Percentiles rank a stretch among this genome's conserved stretches.
Conservation (phyloP, 345 rosid species). For the Camelina laxa region DNA sequence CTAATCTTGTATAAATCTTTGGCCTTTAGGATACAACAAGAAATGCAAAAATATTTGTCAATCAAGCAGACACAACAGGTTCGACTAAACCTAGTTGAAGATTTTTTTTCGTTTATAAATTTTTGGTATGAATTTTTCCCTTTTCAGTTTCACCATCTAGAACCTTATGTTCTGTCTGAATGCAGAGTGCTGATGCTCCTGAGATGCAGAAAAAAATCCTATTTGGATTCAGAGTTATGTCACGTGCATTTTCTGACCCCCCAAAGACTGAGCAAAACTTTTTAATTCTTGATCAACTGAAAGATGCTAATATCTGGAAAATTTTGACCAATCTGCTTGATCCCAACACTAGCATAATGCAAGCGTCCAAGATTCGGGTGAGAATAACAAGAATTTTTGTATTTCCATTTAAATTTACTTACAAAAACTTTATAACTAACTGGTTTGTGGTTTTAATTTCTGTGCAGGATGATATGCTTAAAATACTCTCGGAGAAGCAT, state of each 20-base stretch:
- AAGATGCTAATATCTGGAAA: conserved; percentile 94
- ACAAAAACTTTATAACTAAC: conserved; percentile 8
- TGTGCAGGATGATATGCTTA: conserved; percentile 91
- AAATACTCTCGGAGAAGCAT: conserved; percentile 88
- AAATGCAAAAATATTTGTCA: conserved; percentile 87
- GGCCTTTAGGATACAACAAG: conserved; percentile 91
- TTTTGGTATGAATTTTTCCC: background rate
- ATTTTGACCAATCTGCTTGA: conserved; percentile 71
- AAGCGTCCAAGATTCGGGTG: conserved; percentile 72
- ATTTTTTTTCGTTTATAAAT: background rate
- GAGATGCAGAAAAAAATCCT: conserved; percentile 82
- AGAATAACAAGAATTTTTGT: conserved; percentile 37
- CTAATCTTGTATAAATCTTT: conserved; percentile 51
- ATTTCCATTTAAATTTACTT: background rate
- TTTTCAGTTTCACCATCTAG: background rate
- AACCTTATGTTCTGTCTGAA: conserved; percentile 39
- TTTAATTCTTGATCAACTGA: conserved; percentile 88
- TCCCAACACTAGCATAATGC: conserved; percentile 67
- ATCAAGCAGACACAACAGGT: conserved; percentile 91
- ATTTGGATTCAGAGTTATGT: conserved; percentile 84
- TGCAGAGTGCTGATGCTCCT: conserved; percentile 80
- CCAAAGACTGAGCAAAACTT: conserved; percentile 84
- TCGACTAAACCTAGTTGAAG: conserved; percentile 30
- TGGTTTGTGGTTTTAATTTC: conserved; percentile 27
- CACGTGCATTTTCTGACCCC: conserved; percentile 89